Conservation (phyloP, 23 red algal species). For the Chondrus crispus region DNA sequence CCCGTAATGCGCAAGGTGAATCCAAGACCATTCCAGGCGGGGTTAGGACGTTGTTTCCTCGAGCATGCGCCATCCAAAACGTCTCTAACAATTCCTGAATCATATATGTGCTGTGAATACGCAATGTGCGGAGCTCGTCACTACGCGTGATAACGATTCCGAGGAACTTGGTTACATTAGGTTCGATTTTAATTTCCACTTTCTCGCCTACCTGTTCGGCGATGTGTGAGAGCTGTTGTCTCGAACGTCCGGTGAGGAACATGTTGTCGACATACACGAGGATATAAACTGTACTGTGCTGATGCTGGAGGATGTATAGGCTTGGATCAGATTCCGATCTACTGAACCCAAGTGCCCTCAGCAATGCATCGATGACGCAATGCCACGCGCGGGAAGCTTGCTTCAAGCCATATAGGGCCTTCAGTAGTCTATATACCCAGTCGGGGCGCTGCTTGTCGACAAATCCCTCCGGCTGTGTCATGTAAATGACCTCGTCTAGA, state of each 20-base stretch:
- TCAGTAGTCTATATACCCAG: background rate
- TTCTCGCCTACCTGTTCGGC: background rate
- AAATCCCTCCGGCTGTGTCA: conserved; percentile 3
- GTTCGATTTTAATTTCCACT: background rate
- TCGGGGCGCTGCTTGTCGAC: background rate
- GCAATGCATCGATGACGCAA: background rate
- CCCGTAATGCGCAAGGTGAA: no score
- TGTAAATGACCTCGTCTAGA: conserved; percentile 9
- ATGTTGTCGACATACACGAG: conserved; percentile 49
- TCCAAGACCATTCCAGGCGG: no score
- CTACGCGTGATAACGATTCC: background rate
- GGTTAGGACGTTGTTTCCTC: no score
- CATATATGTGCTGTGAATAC: no score
- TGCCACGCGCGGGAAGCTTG: conserved; percentile 1
- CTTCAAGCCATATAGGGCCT: conserved; percentile 35
- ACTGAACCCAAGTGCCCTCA: background rate
- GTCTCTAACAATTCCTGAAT: no score
- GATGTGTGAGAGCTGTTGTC: background rate
- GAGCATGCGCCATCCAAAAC: no score
- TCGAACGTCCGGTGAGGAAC: background rate
- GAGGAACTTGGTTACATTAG: background rate
- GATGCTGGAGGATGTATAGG: background rate
- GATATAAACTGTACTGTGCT: background rate
- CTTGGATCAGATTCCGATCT: conserved; percentile 1
- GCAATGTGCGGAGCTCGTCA: no score